Evolutionary conservation across 208 protist genomes (phyloP).

Genomic region (Angomonas ambiguus): DNA sequence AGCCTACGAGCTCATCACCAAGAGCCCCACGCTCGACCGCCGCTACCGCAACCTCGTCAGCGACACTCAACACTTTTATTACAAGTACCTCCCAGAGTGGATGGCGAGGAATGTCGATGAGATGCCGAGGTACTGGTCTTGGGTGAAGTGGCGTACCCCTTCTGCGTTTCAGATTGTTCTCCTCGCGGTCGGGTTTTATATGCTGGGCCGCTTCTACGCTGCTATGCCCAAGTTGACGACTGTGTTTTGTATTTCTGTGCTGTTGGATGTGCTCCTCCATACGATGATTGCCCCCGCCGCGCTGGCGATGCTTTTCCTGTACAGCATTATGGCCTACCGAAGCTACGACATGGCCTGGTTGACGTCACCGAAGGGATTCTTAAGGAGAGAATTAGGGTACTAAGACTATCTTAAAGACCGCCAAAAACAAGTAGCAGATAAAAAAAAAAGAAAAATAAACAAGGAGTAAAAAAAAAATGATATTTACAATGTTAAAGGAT

Average conservation of each 20-base stretch:
- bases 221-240: conserved; percentile 68
- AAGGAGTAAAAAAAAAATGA: conserved; percentile 9
- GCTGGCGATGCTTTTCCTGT: conserved; percentile 80
- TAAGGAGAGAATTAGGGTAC: conserved; percentile 77
- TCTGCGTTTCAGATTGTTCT: conserved; percentile 66
- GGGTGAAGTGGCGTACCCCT: conserved; percentile 77
- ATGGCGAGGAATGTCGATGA: conserved; percentile 90
- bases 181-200: conserved; percentile 55
- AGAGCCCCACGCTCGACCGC: conserved; percentile 81
- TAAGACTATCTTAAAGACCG: conserved; percentile 20
- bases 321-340: conserved; percentile 72
- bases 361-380: conserved; percentile 83
- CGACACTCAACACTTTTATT: conserved; percentile 87
- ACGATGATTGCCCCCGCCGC: conserved; percentile 84
- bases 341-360: conserved; percentile 88
- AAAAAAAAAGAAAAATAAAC: not conserved
- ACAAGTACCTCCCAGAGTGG: conserved; percentile 86
- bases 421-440: conserved; percentile 1
- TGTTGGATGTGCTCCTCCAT: conserved; percentile 73
- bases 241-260: conserved; percentile 52
- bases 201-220: conserved; percentile 69
- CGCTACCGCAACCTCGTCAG: conserved; percentile 85
- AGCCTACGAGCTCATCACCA: conserved; percentile 85
- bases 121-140: conserved; percentile 90
- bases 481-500: conserved; percentile 3